A percentile compares a stretch with the other conserved stretches of the same genome.
Evolutionary conservation across 1,139 yeast species (phyloP).

Genomic region (Debaryomyces robertsiae): DNA sequence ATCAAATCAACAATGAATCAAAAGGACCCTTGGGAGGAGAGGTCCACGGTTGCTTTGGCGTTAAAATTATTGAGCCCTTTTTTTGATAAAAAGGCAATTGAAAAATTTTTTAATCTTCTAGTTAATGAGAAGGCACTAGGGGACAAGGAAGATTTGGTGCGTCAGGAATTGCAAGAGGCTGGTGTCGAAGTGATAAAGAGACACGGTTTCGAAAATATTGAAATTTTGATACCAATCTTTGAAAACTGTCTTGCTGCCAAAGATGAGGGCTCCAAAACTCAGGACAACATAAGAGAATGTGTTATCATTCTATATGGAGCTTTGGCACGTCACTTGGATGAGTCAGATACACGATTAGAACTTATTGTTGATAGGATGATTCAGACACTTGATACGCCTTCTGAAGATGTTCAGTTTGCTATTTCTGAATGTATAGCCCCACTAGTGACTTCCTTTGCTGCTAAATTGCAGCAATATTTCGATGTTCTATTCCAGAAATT

Average conservation of each 20-base stretch:
- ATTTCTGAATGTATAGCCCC: constrained; percentile 86
- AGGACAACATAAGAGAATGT: constrained; percentile 72
- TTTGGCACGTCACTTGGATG: constrained; percentile 75
- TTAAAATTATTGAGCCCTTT: constrained; percentile 59
- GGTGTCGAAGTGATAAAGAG: constrained; percentile 69
- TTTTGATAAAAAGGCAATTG: constrained; percentile 42
- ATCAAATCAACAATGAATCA: constrained; percentile 61
- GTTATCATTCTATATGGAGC: constrained; percentile 87
- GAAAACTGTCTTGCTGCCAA: constrained; percentile 58
- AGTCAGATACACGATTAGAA: constrained; percentile 63
- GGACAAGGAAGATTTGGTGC: constrained; percentile 71
- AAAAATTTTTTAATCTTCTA: constrained; percentile 57
- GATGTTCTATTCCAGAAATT: constrained; percentile 61
- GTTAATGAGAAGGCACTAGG: constrained; percentile 67
- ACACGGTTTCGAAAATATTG: constrained; percentile 68
- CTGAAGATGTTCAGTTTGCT: constrained; percentile 86
- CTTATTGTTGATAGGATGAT: constrained; percentile 70
- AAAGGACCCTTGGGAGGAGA: constrained; percentile 78
- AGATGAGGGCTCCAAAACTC: constrained; percentile 48
- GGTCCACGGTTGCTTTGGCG: constrained; percentile 79
- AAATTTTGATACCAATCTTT: constrained; percentile 72
- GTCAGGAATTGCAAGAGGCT: constrained; percentile 86
- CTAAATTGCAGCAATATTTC: constrained; percentile 53
- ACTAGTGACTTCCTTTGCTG: constrained; percentile 60
- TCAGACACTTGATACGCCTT: constrained; percentile 79